Evolutionary conservation across 1,139 yeast species (phyloP), one percentile per base, ranked within the genome.

Genomic region (Saccharomyces uvarum): DNA sequence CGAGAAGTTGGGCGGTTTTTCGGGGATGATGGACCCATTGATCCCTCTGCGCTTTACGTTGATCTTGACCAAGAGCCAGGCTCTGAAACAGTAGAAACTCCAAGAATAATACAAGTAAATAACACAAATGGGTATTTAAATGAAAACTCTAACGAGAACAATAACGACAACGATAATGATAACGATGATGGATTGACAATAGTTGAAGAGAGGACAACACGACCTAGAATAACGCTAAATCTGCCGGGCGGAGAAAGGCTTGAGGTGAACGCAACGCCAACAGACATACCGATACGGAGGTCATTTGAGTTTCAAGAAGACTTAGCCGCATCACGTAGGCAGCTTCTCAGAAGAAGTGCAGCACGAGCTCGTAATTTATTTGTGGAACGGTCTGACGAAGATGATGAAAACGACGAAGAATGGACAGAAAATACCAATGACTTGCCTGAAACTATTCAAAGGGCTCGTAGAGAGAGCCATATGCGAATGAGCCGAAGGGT

Each of bases 221-320:
- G 54, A 7, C 64, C 68, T 2, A 55, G 59, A 14, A 59, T 63
- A 13, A 55, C 61, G 2, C 51, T 68, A 29, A 62, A 59, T 27
- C 57, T 68, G 5, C 71, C 70, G 2, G 70, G 69, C 26, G 68
- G 69, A 26, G 60, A 61, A 32, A 58, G 61, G 2, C 48, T 68
- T 32, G 56, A 59, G 24, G 59, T 67, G 5, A 55, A 56, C 44
- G 63, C 67, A 2, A 53, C 59, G 6, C 57, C 59, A 14, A 57
- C 55, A 3, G 70, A 67, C 41, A 55, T 57, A 48, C 70, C 70
- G 3, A 54, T 55, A 16, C 56, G 67, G 38, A 59, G 66, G 29
- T 67, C 70, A 1, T 67, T 66, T 53, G 65, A 64, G 48, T 55
- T 61, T 55, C 63, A 61, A 50, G 57, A 57, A 13, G 52, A 51